Base-by-base conservation (phyloP, 2,329 filamentous ascomycete species). In the Phaeophleospora eucalypticola region DNA sequence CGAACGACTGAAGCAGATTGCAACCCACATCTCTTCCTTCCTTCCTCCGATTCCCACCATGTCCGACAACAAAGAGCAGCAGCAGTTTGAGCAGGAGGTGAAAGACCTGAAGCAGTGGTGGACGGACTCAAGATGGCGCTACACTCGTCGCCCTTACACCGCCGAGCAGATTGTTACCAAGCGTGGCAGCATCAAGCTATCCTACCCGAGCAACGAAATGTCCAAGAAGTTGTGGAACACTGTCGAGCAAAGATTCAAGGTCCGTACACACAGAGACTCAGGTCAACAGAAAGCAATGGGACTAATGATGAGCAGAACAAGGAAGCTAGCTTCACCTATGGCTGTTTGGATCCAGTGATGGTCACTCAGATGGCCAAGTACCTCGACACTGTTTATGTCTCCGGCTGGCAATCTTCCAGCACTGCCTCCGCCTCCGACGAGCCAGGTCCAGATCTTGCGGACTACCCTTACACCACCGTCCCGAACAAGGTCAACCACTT, bases 351-450 rank as follows among this genome's bases (percentile, higher is more conserved):
- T 67, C 93, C 93, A 9, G 95, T 95, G 46, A 96, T 96, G 87
- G 81, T 98, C 67, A 97, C 93, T 20, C 93, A 98, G 71, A 98
- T 98, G 93, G 91, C 91, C 62, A 95, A 97, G 73, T 97, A 94
- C 70, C 79, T 98, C 53, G 93, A 98, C 67, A 98, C 93, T 27
- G 88, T 98, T 67, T 98, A 98, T 69, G 93, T 98, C 53, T 97
- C 93, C 45, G 93, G 93, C 56, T 98, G 93, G 93, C 93, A 98
- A 73, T 95, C 88, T 56, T 97, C 91, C 1, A 96, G 90, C 18
- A 98, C 93, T 6, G 93, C 93, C 41, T 96, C 91, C 2, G 81
- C 89, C 1, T 91, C 90, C 4, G 89, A 98, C 62, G 93, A 98
- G 75, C 93, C 93, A 19, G 93, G 91, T 33, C 93, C 93, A 40